Evolutionary conservation across 192 early-diverging fungal genomes (phyloP), one percentile per base, ranked within the genome.

Genomic region (Haplosporangium gracile): DNA sequence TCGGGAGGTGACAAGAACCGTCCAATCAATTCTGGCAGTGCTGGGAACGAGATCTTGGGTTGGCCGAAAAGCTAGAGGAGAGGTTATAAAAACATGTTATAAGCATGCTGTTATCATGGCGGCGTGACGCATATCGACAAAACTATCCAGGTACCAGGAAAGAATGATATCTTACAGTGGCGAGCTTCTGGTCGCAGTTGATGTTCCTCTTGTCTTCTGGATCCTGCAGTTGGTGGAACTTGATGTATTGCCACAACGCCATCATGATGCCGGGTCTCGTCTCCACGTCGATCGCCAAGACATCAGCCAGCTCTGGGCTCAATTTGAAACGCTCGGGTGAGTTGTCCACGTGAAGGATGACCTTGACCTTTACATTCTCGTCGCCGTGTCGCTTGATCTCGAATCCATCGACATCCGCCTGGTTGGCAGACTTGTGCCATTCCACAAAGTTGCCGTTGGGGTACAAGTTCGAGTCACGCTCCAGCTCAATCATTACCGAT

Each of bases 191-290:
- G 87, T 99, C 96, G 87, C 95, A 96, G 78, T 95, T 94, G 70
- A 99, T 96, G 36, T 94, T 88, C 70, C 96, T 88, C 80, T 97
- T 96, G 87, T 99, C 97, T 53, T 98, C 96, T 20, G 90, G 79
- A 83, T 98, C 97, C 90, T 98, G 97, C 71, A 99, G 88, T 63
- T 95, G 95, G 88, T 99, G 93, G 72, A 96, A 94, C 90, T 97
- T 98, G 79, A 99, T 95, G 82, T 99, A 99, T 86, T 99, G 96
- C 97, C 97, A 98, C 68, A 99, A 83, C 60, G 94, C 94, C 92
- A 95, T 94, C 73, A 98, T 95, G 63, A 97, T 94, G 49, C 93
- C 92, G 10, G 92, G 83, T 42, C 92, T 87, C 3, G 95, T 95
- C 83, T 96, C 95, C 45, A 93, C 89, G 74, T 95, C 92, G 24